A percentile compares a stretch with the other conserved stretches of the same genome.
Conservation (phyloP, 108 stramenopile genomes). For the Fistulifera pelliculosa region DNA sequence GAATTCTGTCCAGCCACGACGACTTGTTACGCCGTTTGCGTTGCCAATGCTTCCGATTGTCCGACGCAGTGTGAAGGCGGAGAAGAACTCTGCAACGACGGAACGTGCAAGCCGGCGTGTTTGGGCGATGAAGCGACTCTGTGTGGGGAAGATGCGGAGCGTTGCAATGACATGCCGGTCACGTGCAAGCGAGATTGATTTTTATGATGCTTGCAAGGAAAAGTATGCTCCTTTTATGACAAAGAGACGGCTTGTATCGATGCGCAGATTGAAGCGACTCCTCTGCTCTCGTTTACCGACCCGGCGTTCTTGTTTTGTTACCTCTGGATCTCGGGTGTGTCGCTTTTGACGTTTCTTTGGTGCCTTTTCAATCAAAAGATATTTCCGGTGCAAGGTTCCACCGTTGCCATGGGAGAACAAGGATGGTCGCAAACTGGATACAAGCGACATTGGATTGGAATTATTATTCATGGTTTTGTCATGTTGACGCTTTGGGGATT, state of each 20-base stretch:
- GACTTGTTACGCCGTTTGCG: constrained; percentile 42
- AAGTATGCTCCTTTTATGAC: constrained; percentile 9
- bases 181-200: background rate
- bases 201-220: constrained; percentile 7
- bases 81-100: constrained; percentile 34
- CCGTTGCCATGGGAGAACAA: background rate
- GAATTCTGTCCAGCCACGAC: constrained; percentile 33
- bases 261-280: constrained; percentile 23
- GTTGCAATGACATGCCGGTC: background rate
- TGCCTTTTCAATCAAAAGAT: constrained; percentile 8
- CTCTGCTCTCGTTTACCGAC: constrained; percentile 24
- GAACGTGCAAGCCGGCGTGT: constrained; percentile 26
- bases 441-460: constrained; percentile 30
- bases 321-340: constrained; percentile 23
- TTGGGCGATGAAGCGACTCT: background rate
- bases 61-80: constrained; percentile 23
- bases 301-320: constrained; percentile 16
- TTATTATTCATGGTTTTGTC: constrained; percentile 24
- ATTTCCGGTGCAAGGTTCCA: constrained; percentile 1
- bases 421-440: constrained; percentile 43
- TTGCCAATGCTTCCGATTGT: constrained; percentile 27
- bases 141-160: background rate
- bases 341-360: constrained; percentile 44
- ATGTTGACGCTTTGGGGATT: constrained; percentile 19
- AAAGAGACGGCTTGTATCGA: constrained; percentile 17